These are phyloP conservation scores for Chalara sp. DNA, from an alignment of 2,329 filamentous ascomycete genomes.

Conservation along the genomic window DNA sequence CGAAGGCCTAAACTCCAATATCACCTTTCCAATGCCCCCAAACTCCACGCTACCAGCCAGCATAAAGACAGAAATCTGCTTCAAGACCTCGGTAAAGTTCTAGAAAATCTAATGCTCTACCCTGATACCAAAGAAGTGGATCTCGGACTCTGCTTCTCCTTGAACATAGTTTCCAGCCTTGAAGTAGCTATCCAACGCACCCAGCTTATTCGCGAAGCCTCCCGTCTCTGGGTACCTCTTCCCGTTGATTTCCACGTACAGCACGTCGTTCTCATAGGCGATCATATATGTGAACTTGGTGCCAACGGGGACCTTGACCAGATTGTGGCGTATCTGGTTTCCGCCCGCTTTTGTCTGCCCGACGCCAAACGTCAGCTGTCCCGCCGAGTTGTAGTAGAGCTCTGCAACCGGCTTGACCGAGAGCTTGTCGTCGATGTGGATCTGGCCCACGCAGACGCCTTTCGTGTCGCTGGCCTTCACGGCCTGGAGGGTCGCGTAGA, in stretches of 20 bases:
- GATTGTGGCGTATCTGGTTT: constrained; percentile 23
- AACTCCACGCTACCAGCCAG: no score
- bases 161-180: constrained; percentile 34
- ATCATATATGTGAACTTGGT: constrained; percentile 32
- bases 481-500: constrained; percentile 28
- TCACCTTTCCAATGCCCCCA: no score
- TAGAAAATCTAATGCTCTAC: background rate
- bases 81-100: no score
- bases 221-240: constrained; percentile 10
- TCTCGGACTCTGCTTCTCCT: constrained; percentile 10
- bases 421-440: constrained; percentile 31
- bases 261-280: constrained; percentile 27
- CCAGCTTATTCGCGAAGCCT: constrained; percentile 23
- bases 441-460: constrained; percentile 33
- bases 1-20: no score
- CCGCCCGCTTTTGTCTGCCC: constrained; percentile 28
- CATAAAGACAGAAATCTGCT: no score
- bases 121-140: constrained; percentile 6
- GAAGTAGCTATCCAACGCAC: constrained; percentile 30
- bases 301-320: constrained; percentile 28
- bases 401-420: constrained; percentile 35
- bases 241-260: constrained; percentile 29
- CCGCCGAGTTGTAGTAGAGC: constrained; percentile 31
- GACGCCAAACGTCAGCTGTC: constrained; percentile 32
- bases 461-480: constrained; percentile 26